Evolutionary conservation across 306 rosid genomes (phyloP).

Genomic region (Argentina anserina): DNA sequence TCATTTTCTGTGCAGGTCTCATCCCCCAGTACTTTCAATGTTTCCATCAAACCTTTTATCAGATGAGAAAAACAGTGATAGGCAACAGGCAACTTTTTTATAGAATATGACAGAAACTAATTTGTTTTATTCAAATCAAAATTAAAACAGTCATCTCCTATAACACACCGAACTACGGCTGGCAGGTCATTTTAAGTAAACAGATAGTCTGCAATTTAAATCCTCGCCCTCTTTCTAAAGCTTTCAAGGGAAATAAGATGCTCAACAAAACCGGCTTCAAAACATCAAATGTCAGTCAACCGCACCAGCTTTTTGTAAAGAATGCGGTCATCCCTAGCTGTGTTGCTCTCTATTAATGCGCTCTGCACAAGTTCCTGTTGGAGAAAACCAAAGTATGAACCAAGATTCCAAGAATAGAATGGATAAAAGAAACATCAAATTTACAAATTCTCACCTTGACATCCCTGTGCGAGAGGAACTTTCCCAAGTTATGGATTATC

Average conservation of each 20-base stretch:
- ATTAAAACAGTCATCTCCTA: background rate
- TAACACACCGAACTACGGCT: background rate
- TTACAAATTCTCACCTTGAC: slow-evolving; percentile 57
- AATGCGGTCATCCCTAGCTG: slow-evolving; percentile 86
- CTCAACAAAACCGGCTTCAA: slow-evolving; percentile 1
- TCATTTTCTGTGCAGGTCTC: background rate
- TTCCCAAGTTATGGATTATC: slow-evolving; percentile 76
- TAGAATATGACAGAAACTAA: background rate
- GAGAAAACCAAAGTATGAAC: slow-evolving; percentile 15
- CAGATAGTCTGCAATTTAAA: background rate
- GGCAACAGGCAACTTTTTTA: background rate
- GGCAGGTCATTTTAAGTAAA: background rate
- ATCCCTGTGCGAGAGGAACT: slow-evolving; percentile 89
- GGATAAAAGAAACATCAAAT: background rate
- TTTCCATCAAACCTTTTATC: background rate
- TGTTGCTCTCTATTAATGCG: slow-evolving; percentile 92
- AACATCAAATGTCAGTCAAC: slow-evolving; percentile 50
- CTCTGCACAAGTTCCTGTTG: slow-evolving; percentile 96
- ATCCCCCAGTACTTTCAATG: background rate
- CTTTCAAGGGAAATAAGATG: background rate
- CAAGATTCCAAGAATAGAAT: background rate
- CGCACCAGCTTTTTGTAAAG: slow-evolving; percentile 84
- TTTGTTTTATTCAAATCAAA: background rate
- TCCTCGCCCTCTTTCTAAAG: background rate
- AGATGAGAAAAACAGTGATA: background rate